Base-by-base conservation (phyloP, 2,329 filamentous ascomycete genomes). In the Lomentospora prolificans region DNA sequence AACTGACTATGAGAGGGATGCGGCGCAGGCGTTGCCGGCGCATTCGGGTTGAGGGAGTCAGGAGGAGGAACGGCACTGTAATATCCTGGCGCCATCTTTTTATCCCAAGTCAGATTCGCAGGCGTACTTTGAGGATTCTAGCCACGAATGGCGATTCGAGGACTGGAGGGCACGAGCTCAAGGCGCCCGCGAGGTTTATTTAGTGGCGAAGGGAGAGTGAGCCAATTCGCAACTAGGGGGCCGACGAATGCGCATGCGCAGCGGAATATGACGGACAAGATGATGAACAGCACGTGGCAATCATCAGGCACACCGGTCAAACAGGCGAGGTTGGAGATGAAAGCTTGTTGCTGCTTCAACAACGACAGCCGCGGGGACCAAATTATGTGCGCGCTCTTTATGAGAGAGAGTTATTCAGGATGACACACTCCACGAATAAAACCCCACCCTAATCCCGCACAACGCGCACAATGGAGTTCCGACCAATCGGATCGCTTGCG, bases 1-100 rank as follows among this genome's bases (percentile, higher is more conserved):
- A 31, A 19, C 4, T 36, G 46, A 8, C 31, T 46, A 12, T 46
- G 39, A 28, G 62, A 39, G 65, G 59, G 54, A 61, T 48, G 44
- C 6, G 36, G 39, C 17, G 51, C 10, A 14, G 51, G 31, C n/a
- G 27, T n/a, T 36, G n/a, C 51, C 31, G 30, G 51, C 31, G 30
- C 12, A 12, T 22, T 17, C 36, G 25, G 19, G 24, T 9, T 24
- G 24, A 27, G 52, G 24, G 52, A 41, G 36, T 30, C 50, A 14
- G 33, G 39, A 41, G 52, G 52, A 25, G 44, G 19, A 22, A 48
- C 44, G 6, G 44, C 44, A 48, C 17, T 4, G 22, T 48, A 48
- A 3, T 25, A 19, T 12, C 44, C 44, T 25, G 44, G 44, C 12
- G 44, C 44, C 44, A 48, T 48, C 2, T 48, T 33, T 48, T n/a